Base-by-base conservation (phyloP, 1,284 basidiomycete species). In the Irpex rosettiformis region DNA sequence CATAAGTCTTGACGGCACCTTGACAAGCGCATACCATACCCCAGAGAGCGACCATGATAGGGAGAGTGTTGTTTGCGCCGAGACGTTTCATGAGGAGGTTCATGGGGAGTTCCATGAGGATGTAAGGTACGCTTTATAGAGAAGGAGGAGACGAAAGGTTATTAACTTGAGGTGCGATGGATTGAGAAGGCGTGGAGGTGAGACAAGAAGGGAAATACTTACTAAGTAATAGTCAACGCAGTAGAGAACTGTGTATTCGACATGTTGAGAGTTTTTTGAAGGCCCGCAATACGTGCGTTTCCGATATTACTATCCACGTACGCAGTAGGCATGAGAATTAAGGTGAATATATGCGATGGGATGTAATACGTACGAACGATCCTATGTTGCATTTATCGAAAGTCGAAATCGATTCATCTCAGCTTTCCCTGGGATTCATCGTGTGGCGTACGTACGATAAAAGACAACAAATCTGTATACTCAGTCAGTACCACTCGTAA, bases 1-100 rank as follows among this genome's bases (percentile, higher is more conserved):
- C 33, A 47, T 68, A 71, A 11, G 58, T 63, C 18, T 59, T 59
- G 16, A 69, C 67, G 25, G 48, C 48, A 67, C 58, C 24, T 69
- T 67, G 62, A 37, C 65, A 56, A 4, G 61, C 57, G 3, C 61
- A 63, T 3, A 61, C 63, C 13, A 67, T 58, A n/a, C 67, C 68
- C 69, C 69, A 70, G 2, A 64, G 37, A 2, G 58, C 60, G 11
- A 70, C 62, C 47, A 62, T 62, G 13, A 53, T 8, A 3, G 61
- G 61, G 2, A 62, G 56, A 10, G 55, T 55, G 47, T 58, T 33
- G 40, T 61, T 62, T 13, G 61, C 42, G 6, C 61, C 59, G 29
- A 62, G 33, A 18, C 54, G 52, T 61, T 53, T 25, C 48, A 51
- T 51, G 7, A 51, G 48, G 48, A 51, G 48, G 24, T 51, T 51